Conservation (phyloP, 1,284 basidiomycete genomes). For the Phylloporus sp. region DNA sequence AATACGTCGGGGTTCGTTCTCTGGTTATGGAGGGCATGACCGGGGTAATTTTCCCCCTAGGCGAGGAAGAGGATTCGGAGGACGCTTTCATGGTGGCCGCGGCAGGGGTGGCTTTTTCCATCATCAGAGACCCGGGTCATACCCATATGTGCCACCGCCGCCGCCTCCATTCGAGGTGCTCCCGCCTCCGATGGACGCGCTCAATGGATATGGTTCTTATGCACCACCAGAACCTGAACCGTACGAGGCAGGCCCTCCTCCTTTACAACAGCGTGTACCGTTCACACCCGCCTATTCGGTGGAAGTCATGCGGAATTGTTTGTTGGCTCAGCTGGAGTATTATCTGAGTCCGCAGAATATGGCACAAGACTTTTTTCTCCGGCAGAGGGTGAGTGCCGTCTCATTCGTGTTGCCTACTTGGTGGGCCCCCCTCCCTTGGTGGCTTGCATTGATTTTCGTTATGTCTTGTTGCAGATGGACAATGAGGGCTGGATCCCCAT, state of each 20-base stretch:
- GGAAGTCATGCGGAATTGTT: slow-evolving; percentile 65
- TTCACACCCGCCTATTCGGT: slow-evolving; percentile 66
- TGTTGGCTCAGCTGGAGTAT: slow-evolving; percentile 87
- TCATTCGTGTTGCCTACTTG: background rate
- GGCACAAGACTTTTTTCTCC: slow-evolving; percentile 80
- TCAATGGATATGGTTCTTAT: slow-evolving; percentile 33
- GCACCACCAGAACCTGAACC: slow-evolving; percentile 25
- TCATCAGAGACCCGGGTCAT: slow-evolving; percentile 32
- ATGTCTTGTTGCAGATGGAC: slow-evolving; percentile 73
- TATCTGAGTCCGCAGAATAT: slow-evolving; percentile 89
- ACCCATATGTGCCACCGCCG: slow-evolving; percentile 15
- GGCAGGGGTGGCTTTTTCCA: slow-evolving; percentile 29
- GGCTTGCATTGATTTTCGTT: slow-evolving; percentile 5
- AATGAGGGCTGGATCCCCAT: slow-evolving; percentile 87
- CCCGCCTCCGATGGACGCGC: slow-evolving; percentile 20
- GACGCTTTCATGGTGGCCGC: slow-evolving; percentile 35
- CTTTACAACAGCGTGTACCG: slow-evolving; percentile 29
- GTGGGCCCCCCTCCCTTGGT: background rate
- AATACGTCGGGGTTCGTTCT: slow-evolving; percentile 33
- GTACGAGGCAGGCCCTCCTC: slow-evolving; percentile 39
- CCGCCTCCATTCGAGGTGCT: slow-evolving; percentile 26
- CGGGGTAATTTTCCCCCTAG: slow-evolving; percentile 38
- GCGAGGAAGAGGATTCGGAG: slow-evolving; percentile 39
- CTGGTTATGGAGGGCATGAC: slow-evolving; percentile 29
- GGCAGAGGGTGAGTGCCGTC: slow-evolving; percentile 63